Evolutionary conservation across 2,329 filamentous ascomycete genomes (phyloP).

Genomic region (Pseudogymnoascus sp.): DNA sequence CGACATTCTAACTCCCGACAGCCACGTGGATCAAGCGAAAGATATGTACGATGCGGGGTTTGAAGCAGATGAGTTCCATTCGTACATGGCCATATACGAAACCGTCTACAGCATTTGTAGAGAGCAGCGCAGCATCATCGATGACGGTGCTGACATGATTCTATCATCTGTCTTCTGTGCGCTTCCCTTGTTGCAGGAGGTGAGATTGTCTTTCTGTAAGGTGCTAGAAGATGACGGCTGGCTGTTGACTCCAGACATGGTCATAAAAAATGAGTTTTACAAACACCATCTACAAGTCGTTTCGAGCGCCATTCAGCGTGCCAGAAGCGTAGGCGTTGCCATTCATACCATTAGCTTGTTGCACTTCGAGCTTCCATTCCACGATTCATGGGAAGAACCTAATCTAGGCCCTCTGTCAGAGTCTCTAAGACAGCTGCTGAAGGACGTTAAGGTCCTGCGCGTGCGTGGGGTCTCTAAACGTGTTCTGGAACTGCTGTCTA

Average conservation of each 20-base stretch:
- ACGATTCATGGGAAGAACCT: conserved; percentile 9
- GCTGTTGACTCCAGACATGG: too few relatives aligned
- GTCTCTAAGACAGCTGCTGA: conserved; percentile 11
- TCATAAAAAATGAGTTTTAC: conserved; percentile 12
- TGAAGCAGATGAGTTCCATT: too few relatives aligned
- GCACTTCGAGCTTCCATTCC: conserved; percentile 11
- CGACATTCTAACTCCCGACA: too few relatives aligned
- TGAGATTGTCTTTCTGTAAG: conserved; percentile 11
- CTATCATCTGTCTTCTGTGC: too few relatives aligned
- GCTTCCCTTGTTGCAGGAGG: conserved; percentile 11
- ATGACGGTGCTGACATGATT: too few relatives aligned
- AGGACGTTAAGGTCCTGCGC: conserved; percentile 12
- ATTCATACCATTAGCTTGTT: conserved; percentile 14
- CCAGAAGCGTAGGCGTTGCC: conserved; percentile 8
- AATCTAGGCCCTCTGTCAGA: conserved; percentile 11
- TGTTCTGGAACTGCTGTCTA: conserved; percentile 11
- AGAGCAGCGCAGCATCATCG: too few relatives aligned
- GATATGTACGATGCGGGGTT: too few relatives aligned
- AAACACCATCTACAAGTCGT: conserved; percentile 9
- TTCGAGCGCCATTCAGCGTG: conserved; percentile 1
- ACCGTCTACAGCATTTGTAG: too few relatives aligned
- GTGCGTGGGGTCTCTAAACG: background rate
- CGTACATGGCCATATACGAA: too few relatives aligned
- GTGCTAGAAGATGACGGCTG: background rate
- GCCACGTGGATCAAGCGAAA: too few relatives aligned